Conservation (phyloP, 768 basidiomycete genomes). For the Termitomyces heimii region DNA sequence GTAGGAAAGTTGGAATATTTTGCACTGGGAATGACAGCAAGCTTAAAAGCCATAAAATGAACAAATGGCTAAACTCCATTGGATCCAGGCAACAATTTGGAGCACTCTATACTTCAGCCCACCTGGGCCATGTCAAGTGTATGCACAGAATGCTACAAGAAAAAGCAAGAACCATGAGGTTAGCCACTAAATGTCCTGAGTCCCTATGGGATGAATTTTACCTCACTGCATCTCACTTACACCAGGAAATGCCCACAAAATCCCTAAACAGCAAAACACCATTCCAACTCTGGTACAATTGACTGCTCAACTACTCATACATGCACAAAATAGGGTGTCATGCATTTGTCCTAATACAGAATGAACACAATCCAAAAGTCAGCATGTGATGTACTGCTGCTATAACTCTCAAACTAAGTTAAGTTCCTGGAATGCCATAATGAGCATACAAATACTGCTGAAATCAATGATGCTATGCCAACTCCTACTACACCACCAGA, state of each 20-base stretch:
- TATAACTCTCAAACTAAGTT: background rate
- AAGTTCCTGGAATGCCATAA: background rate
- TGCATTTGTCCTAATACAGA: background rate
- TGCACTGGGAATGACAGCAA: too few species aligned
- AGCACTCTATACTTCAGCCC: too few species aligned
- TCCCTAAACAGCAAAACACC: background rate
- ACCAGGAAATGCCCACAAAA: background rate
- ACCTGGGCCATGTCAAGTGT: slow-evolving; percentile 18
- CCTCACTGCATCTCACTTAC: background rate
- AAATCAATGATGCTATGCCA: background rate
- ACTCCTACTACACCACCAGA: background rate
- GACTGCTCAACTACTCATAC: background rate
- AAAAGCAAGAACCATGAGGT: slow-evolving; percentile 23
- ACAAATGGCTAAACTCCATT: too few species aligned
- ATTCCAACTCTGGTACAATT: background rate
- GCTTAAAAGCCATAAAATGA: too few species aligned
- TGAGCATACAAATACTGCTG: background rate
- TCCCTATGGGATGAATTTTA: slow-evolving; percentile 21
- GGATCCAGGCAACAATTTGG: too few species aligned
- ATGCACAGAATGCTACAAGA: too few species aligned
- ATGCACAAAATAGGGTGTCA: background rate
- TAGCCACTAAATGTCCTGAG: slow-evolving; percentile 14
- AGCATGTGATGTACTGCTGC: background rate
- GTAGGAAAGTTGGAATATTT: slow-evolving; percentile 7
- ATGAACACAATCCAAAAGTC: background rate